These are phyloP conservation scores for Immersiella caudata DNA, from an alignment of 495 filamentous ascomycete species.

Conservation along the genomic window DNA sequence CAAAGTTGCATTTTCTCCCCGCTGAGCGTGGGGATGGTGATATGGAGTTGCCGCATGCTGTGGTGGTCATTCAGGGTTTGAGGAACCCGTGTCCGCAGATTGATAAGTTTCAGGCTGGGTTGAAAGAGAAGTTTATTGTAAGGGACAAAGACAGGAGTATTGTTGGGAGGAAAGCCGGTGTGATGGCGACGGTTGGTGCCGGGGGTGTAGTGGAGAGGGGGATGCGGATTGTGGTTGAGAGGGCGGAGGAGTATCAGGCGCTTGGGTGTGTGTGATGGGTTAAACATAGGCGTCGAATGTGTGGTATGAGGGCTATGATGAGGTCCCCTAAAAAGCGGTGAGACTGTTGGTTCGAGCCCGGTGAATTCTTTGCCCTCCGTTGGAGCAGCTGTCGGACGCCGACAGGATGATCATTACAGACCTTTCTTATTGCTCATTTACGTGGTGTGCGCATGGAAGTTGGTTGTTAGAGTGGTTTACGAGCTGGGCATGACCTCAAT, in stretches of 20 bases:
- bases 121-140: constrained; percentile 22
- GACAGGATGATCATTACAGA: too few species aligned
- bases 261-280: constrained; percentile 11
- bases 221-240: constrained; percentile 21
- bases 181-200: constrained; percentile 21
- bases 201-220: constrained; percentile 12
- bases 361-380: too few species aligned
- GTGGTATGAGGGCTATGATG: too few species aligned
- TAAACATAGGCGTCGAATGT: too few species aligned
- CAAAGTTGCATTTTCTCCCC: constrained; percentile 23
- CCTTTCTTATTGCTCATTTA: too few species aligned
- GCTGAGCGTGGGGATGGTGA: neutral
- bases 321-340: too few species aligned
- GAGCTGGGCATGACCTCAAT: too few species aligned
- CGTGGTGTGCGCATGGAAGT: too few species aligned
- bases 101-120: constrained; percentile 19
- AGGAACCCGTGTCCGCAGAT: constrained; percentile 26
- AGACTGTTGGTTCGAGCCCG: too few species aligned
- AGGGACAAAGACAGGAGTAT: constrained; percentile 17
- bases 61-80: constrained; percentile 21
- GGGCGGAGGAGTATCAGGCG: neutral
- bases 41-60: neutral
- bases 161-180: constrained; percentile 14
- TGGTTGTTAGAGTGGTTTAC: too few species aligned
- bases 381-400: too few species aligned